Evolutionary conservation across 495 filamentous ascomycete genomes (phyloP).

Genomic region (Parachaetomium inaequale): DNA sequence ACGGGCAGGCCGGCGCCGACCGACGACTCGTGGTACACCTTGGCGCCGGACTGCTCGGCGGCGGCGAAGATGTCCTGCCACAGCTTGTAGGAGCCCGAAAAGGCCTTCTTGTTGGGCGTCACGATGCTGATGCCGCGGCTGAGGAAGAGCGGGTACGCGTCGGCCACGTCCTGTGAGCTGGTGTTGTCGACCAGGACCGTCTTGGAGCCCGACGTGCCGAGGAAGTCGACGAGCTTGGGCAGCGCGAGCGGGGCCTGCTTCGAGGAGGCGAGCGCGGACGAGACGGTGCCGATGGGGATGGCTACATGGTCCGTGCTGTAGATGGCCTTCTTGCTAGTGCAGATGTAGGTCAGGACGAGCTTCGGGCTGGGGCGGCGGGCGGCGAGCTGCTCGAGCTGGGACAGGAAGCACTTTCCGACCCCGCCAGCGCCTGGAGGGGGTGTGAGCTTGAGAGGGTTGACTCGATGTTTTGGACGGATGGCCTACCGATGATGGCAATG

Average conservation of each 20-base stretch:
- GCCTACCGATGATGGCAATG: slow-evolving; percentile 35
- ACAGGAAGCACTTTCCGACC: slow-evolving; percentile 86
- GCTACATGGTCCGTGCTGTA: slow-evolving; percentile 58
- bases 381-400: slow-evolving; percentile 63
- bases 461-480: background rate
- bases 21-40: slow-evolving; percentile 88
- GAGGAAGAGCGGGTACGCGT: slow-evolving; percentile 74
- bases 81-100: slow-evolving; percentile 68
- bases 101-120: slow-evolving; percentile 97
- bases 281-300: slow-evolving; percentile 53
- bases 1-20: slow-evolving; percentile 91
- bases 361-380: slow-evolving; percentile 51
- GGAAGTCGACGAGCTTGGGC: slow-evolving; percentile 65
- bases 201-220: slow-evolving; percentile 64
- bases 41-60: slow-evolving; percentile 59
- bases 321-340: slow-evolving; percentile 74
- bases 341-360: slow-evolving; percentile 72
- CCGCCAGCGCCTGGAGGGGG: slow-evolving; percentile 71
- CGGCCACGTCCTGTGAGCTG: slow-evolving; percentile 73
- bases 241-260: slow-evolving; percentile 56
- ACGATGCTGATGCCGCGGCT: slow-evolving; percentile 78
- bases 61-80: slow-evolving; percentile 79
- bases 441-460: slow-evolving; percentile 10
- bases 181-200: slow-evolving; percentile 91
- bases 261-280: slow-evolving; percentile 54